Conservation (phyloP, 2,329 filamentous ascomycete species). For the Diplodia corticola region DNA sequence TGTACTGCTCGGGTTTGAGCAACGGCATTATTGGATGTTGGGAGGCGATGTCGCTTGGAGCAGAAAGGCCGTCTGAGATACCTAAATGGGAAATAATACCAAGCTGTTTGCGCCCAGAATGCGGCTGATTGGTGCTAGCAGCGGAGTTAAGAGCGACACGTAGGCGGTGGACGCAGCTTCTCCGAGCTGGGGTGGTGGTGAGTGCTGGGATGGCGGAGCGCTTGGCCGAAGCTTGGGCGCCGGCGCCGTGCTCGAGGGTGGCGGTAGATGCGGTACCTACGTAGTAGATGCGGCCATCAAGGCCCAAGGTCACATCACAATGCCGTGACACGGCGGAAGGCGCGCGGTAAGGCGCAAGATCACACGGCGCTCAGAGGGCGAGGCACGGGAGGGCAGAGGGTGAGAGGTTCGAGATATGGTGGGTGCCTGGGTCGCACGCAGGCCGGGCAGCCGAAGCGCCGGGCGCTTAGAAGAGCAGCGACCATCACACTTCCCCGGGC, state of each 20-base stretch:
- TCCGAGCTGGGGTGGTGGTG: constrained; percentile 1
- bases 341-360: constrained; percentile 12
- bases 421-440: constrained; percentile 17
- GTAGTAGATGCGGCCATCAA: background rate
- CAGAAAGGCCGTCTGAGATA: background rate
- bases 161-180: constrained; percentile 7
- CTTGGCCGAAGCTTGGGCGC: constrained; percentile 14
- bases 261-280: constrained; percentile 4
- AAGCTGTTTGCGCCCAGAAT: background rate
- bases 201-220: background rate
- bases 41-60: background rate
- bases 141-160: constrained; percentile 11
- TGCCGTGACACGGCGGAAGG: constrained; percentile 10
- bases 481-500: constrained; percentile 18
- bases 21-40: constrained; percentile 1
- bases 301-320: constrained; percentile 13
- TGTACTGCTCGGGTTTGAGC: constrained; percentile 6
- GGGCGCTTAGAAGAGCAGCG: constrained; percentile 19
- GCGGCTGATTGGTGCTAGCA: background rate
- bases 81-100: constrained; percentile 21
- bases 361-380: background rate
- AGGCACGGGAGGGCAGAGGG: too few relatives aligned
- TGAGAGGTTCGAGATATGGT: constrained; percentile 4
- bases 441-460: constrained; percentile 9
- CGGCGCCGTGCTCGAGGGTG: background rate